These are phyloP conservation scores for Fraxinus sp. DNA, from an alignment of 305 asterid genomes.

Conservation along the genomic window DNA sequence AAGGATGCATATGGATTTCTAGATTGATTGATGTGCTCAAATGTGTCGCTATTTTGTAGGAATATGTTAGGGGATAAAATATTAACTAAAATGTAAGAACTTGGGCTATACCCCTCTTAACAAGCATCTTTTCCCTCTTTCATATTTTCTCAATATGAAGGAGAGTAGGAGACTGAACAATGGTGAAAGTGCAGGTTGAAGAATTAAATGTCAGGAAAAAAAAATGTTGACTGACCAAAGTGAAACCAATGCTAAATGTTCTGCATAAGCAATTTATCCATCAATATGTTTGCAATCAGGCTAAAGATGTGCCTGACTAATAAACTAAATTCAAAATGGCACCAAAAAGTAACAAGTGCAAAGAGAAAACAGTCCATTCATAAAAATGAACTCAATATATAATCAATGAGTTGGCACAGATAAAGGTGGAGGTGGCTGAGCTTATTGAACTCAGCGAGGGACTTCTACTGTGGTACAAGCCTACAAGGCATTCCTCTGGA, in stretches of 20 bases:
- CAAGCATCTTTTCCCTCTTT: background rate
- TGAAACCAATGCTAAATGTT: background rate
- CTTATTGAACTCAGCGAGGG: too few species aligned
- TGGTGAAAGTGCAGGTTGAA: background rate
- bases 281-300: background rate
- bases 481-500: too few species aligned
- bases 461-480: too few species aligned
- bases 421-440: too few species aligned
- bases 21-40: background rate
- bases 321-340: background rate
- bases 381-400: background rate
- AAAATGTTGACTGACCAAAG: background rate
- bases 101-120: background rate
- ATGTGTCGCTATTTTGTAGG: background rate
- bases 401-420: background rate
- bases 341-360: background rate
- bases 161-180: too few species aligned
- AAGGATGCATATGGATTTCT: too few species aligned
- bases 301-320: background rate
- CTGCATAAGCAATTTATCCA: background rate
- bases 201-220: background rate
- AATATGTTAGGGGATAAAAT: background rate
- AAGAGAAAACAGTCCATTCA: background rate
- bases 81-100: background rate
- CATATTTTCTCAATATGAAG: background rate